A percentile compares a stretch with the other conserved stretches of the same genome.
These are phyloP conservation scores for Kockiozyma suomiensis DNA, from an alignment of 805 yeast species.

Conservation along the genomic window DNA sequence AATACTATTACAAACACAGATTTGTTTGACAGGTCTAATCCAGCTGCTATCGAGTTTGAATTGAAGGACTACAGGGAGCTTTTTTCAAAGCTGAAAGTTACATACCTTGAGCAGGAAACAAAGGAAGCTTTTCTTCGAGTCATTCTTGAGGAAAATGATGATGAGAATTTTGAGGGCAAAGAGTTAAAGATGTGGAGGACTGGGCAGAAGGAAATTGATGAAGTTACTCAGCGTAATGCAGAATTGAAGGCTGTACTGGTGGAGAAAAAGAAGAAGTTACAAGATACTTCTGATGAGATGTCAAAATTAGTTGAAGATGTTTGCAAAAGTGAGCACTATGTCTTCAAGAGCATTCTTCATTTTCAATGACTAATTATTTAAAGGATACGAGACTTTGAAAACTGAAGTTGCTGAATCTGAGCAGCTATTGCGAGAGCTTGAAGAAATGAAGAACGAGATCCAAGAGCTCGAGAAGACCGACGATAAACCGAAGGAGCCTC, in stretches of 20 bases:
- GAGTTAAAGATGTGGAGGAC: conserved; percentile 37
- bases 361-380: neutral
- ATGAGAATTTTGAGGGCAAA: conserved; percentile 42
- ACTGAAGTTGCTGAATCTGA: conserved; percentile 39
- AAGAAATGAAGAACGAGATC: conserved; percentile 41
- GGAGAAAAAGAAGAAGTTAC: conserved; percentile 37
- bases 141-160: conserved; percentile 48
- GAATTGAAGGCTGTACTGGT: conserved; percentile 19
- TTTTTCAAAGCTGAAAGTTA: conserved; percentile 60
- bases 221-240: conserved; percentile 6
- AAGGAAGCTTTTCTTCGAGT: conserved; percentile 65
- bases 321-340: conserved; percentile 12
- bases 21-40: conserved; percentile 30
- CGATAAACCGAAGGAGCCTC: conserved; percentile 36
- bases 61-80: conserved; percentile 44
- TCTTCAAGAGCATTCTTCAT: neutral
- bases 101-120: conserved; percentile 71
- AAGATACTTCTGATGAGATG: conserved; percentile 32
- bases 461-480: conserved; percentile 39
- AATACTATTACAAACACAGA: neutral
- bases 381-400: conserved; percentile 30
- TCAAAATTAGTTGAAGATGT: conserved; percentile 22
- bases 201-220: conserved; percentile 18
- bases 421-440: conserved; percentile 40
- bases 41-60: conserved; percentile 36